Evolutionary conservation across 768 basidiomycete species (phyloP).

Genomic region (Mrakia frigida): DNA sequence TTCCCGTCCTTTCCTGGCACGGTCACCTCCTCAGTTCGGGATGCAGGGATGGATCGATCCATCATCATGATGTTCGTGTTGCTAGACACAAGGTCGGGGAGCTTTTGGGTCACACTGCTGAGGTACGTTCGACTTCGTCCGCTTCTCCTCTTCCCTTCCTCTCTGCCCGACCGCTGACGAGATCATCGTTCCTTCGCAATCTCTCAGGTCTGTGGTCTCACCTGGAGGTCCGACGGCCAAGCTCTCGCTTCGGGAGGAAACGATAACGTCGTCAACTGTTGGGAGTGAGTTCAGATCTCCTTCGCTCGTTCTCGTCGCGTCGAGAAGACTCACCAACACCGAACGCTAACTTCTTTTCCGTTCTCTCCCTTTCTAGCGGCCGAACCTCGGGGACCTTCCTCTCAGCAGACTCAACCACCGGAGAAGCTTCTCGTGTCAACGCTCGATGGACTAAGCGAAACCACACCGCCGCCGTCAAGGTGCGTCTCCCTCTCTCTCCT

Average conservation of each 20-base stretch:
- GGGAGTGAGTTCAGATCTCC: conserved; percentile 67
- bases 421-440: conserved; percentile 36
- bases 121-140: conserved; percentile 50
- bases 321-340: neutral
- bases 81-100: conserved; percentile 84
- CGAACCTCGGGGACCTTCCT: conserved; percentile 43
- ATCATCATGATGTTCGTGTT: conserved; percentile 91
- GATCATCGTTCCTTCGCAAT: neutral
- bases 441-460: conserved; percentile 87
- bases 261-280: conserved; percentile 96
- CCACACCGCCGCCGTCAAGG: conserved; percentile 72
- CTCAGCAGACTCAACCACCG: conserved; percentile 25
- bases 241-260: conserved; percentile 86
- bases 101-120: conserved; percentile 80
- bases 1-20: conserved; percentile 82
- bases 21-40: conserved; percentile 79
- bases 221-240: conserved; percentile 44
- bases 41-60: conserved; percentile 89
- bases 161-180: neutral
- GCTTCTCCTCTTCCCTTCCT: neutral
- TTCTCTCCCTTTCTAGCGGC: conserved; percentile 35
- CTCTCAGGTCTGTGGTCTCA: conserved; percentile 41
- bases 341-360: neutral
- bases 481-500: conserved; percentile 32
- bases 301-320: conserved; percentile 1